A percentile compares a stretch with the other conserved stretches of the same genome.
These are phyloP conservation scores for Hanseniaspora pseudoguilliermondii DNA, from an alignment of 805 yeast species.

Conservation along the genomic window DNA sequence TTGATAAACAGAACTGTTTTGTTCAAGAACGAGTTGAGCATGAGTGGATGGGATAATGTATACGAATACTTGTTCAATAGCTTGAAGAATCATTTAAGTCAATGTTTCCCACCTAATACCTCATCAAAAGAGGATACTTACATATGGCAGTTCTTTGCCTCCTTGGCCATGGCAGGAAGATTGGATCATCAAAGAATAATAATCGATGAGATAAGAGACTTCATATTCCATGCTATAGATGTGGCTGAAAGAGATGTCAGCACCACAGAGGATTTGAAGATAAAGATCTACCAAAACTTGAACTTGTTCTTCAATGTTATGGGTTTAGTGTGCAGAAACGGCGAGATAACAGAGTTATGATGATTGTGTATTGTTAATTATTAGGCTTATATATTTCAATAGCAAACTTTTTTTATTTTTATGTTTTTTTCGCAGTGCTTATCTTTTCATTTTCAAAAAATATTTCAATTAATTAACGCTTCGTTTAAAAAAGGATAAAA, in stretches of 20 bases:
- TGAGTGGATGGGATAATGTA: constrained; percentile 56
- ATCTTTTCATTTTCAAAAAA: too few species aligned
- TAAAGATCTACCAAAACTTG: constrained; percentile 59
- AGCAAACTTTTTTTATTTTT: neutral
- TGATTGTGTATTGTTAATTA: neutral
- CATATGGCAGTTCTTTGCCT: constrained; percentile 94
- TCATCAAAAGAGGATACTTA: constrained; percentile 34
- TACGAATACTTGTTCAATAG: constrained; percentile 73
- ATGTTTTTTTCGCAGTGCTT: too few species aligned
- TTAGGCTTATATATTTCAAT: neutral
- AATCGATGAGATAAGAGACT: constrained; percentile 87
- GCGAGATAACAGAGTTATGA: constrained; percentile 65
- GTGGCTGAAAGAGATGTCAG: constrained; percentile 38
- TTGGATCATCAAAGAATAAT: constrained; percentile 82
- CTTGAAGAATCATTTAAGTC: constrained; percentile 61
- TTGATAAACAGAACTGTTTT: constrained; percentile 83
- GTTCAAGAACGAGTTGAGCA: constrained; percentile 59
- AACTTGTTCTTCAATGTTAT: constrained; percentile 88
- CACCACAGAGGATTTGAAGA: constrained; percentile 29
- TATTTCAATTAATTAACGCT: neutral
- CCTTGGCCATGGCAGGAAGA: constrained; percentile 82
- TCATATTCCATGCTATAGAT: constrained; percentile 76
- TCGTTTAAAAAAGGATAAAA: neutral
- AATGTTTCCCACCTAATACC: constrained; percentile 64
- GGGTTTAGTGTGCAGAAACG: constrained; percentile 88